Conservation (phyloP, 192 early-diverging fungal genomes). For the Linnemannia zychae region DNA sequence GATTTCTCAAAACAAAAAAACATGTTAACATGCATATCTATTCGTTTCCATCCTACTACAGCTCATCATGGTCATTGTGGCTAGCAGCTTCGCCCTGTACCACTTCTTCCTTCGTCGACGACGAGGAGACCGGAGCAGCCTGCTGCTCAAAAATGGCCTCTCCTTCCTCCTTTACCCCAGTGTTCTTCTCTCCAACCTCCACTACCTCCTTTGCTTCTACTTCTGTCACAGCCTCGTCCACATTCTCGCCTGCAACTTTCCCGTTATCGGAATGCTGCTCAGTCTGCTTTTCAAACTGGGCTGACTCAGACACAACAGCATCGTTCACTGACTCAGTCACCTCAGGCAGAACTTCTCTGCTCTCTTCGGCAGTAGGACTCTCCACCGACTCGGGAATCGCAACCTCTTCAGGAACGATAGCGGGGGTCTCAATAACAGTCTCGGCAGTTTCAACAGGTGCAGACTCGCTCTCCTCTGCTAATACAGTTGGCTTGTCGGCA, state of each 20-base stretch:
- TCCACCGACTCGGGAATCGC: neutral
- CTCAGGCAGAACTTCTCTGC: neutral
- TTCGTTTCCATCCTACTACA: slow-evolving; percentile 6
- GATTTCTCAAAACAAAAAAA: neutral
- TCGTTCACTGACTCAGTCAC: neutral
- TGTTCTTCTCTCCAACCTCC: neutral
- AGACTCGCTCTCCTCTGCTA: neutral
- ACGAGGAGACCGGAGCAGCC: slow-evolving; percentile 13
- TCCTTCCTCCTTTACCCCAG: neutral
- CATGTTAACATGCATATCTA: neutral
- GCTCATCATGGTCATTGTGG: slow-evolving; percentile 5
- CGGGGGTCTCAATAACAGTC: neutral
- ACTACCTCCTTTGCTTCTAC: neutral
- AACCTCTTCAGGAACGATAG: neutral
- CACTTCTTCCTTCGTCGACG: no score
- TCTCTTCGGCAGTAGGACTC: neutral
- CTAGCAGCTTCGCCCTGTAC: neutral
- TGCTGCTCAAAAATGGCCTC: slow-evolving; percentile 14
- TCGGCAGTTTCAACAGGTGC: neutral
- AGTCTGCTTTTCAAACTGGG: neutral
- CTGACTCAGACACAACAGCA: neutral
- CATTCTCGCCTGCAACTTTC: slow-evolving; percentile 8
- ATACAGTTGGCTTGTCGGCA: slow-evolving; percentile 8
- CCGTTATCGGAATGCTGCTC: neutral
- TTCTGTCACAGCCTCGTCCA: neutral